Percentiles rank a stretch among this genome's conserved stretches.
Evolutionary conservation across 2,329 filamentous ascomycete genomes (phyloP).

Genomic region (Apiospora arundinis): DNA sequence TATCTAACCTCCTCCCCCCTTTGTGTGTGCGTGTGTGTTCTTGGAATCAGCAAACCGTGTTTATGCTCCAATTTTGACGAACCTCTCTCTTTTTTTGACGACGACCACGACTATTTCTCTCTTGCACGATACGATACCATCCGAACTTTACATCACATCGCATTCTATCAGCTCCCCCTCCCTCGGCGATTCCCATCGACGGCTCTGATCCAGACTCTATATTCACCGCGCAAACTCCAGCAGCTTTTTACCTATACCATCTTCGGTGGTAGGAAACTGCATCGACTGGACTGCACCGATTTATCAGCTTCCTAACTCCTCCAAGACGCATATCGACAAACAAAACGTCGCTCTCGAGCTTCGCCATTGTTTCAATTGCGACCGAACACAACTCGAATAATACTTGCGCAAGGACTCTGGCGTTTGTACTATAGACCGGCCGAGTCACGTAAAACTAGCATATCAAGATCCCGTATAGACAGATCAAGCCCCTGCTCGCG

Average conservation of each 20-base stretch:
- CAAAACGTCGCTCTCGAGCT: not conserved
- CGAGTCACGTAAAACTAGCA: not conserved
- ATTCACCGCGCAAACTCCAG: not conserved
- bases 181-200: not conserved
- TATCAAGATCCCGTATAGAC: constrained; percentile 1
- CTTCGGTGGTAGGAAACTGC: not conserved
- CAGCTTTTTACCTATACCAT: not conserved
- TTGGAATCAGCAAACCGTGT: constrained; percentile 11
- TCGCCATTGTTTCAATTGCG: not conserved
- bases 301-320: not conserved
- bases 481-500: not conserved
- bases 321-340: not conserved
- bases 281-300: not conserved
- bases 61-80: constrained; percentile 17
- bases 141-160: not conserved
- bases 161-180: not conserved
- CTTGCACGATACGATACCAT: constrained; percentile 11
- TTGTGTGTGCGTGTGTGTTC: not conserved
- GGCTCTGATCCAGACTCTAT: not conserved
- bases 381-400: not conserved
- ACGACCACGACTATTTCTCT: constrained; percentile 17
- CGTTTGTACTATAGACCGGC: not conserved
- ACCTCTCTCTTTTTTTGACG: constrained; percentile 15
- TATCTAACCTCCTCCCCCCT: not conserved
- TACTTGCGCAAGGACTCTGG: not conserved